A percentile compares a stretch with the other conserved stretches of the same genome.
Conservation (phyloP, 306 rosid genomes). For the Ceratonia siliqua region DNA sequence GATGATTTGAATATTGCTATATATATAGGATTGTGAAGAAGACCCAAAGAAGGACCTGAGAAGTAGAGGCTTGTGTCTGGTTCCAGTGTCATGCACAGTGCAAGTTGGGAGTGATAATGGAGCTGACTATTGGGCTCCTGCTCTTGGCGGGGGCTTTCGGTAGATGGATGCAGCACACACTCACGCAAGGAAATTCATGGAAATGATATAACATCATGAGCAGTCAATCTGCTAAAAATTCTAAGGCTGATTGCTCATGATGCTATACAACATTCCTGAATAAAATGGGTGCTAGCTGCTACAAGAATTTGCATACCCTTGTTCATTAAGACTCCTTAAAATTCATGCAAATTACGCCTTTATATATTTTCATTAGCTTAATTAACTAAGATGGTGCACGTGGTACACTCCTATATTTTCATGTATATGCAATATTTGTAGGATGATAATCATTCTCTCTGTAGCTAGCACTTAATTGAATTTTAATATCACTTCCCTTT, state of each 20-base stretch:
- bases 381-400: constrained; percentile 27
- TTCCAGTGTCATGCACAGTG: constrained; percentile 91
- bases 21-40: constrained; percentile 56
- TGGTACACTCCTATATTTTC: constrained; percentile 31
- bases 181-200: constrained; percentile 38
- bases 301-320: constrained; percentile 31
- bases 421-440: constrained; percentile 45
- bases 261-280: constrained; percentile 76
- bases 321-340: not conserved
- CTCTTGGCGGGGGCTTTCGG: constrained; percentile 74
- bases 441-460: not conserved
- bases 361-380: constrained; percentile 36
- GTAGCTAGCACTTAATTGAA: not conserved
- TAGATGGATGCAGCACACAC: constrained; percentile 44
- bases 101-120: constrained; percentile 98
- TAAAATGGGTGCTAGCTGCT: constrained; percentile 39
- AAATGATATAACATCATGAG: constrained; percentile 96
- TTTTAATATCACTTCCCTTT: not conserved
- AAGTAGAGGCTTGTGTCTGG: constrained; percentile 96
- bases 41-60: constrained; percentile 79
- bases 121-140: constrained; percentile 98
- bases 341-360: constrained; percentile 33
- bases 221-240: constrained; percentile 86
- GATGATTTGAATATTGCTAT: not conserved
- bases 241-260: constrained; percentile 99